Base-by-base conservation (phyloP, 1,284 basidiomycete species). In the Trichosporon asahii region DNA sequence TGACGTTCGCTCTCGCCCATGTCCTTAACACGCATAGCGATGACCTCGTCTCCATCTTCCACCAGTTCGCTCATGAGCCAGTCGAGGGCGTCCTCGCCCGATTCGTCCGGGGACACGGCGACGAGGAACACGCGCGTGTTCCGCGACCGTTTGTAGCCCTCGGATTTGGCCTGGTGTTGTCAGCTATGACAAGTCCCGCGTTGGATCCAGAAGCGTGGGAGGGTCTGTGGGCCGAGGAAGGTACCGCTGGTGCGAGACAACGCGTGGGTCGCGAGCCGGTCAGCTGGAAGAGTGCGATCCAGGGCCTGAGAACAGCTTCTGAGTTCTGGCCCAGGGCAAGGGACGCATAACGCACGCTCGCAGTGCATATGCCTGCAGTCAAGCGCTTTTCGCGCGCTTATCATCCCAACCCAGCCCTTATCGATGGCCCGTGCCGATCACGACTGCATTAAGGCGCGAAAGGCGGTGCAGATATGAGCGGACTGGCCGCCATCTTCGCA, bases 41-140 rank as follows among this genome's bases (percentile, higher is more conserved):
- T 90, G 31, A 98, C 85, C 82, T 98, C 96, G 80, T 98, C 96
- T 3, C 93, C 93, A 74, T 98, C 94, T 83, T 96, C 93, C 9
- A 91, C 90, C 9, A 98, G 86, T 65, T 88, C 87, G 77, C 95
- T 92, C 73, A 98, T 87, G 53, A 90, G 86, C 95, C 94, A 97
- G 72, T 95, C 92, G 18, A 97, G 85, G 0, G 94, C 94, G 76
- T 93, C 89, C 12, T 85, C 84, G 0, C 94, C 94, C 71, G 90
- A 91, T 84, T 95, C 93, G 77, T 98, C 95, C 0, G 91, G 87
- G 65, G 93, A 94, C 0, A 93, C 88, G 0, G 95, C 95, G 69
- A 94, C 95, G 11, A 98, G 87, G 82, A 95, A 98, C 0, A 94
- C 93, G 0, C 96, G 88, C 0, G 95, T 96, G 72, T 89, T 89